phyloP scores from a whole-genome alignment of 345 rosid species.

The Euphorbia tirucalli region DNA sequence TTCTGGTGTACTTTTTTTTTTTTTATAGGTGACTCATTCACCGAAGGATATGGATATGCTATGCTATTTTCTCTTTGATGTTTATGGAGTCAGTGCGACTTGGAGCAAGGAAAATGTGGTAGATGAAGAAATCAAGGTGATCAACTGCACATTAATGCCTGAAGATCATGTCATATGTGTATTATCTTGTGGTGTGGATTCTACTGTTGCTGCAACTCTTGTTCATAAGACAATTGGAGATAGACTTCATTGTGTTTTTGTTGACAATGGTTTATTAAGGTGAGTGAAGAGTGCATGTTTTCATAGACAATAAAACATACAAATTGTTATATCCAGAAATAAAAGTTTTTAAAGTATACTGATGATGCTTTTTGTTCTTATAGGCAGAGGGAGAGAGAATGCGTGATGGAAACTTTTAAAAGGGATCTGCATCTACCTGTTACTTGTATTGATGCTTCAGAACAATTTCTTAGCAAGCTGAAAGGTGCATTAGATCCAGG shows the following conservation, averaged over 20 bases:
- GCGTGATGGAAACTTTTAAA: conserved; percentile 87
- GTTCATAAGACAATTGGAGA: conserved; percentile 93
- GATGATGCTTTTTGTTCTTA: conserved; percentile 8
- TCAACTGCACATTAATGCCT: conserved; percentile 57
- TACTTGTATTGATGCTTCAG: conserved; percentile 76
- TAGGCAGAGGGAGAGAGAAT: conserved; percentile 89
- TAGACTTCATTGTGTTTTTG: conserved; percentile 95
- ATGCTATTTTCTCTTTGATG: conserved; percentile 61
- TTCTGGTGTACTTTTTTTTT: conserved; percentile 14
- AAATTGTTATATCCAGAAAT: neutral
- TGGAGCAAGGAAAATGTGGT: conserved; percentile 92
- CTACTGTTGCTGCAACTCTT: conserved; percentile 96
- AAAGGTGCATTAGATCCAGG: conserved; percentile 93
- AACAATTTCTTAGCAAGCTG: conserved; percentile 74
- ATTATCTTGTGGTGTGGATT: conserved; percentile 94
- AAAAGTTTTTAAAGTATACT: too few species aligned
- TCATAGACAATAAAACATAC: neutral
- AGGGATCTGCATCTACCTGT: conserved; percentile 88
- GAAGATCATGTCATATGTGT: conserved; percentile 95
- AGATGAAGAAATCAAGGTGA: conserved; percentile 85
- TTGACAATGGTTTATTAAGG: conserved; percentile 93
- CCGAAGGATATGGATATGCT: conserved; percentile 92
- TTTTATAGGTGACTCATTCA: too few species aligned
- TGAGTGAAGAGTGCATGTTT: conserved; percentile 17
- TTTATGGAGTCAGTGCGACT: conserved; percentile 68